These are phyloP conservation scores for Pleodorina starrii DNA, from an alignment of 139 green algal genomes.

Conservation along the genomic window DNA sequence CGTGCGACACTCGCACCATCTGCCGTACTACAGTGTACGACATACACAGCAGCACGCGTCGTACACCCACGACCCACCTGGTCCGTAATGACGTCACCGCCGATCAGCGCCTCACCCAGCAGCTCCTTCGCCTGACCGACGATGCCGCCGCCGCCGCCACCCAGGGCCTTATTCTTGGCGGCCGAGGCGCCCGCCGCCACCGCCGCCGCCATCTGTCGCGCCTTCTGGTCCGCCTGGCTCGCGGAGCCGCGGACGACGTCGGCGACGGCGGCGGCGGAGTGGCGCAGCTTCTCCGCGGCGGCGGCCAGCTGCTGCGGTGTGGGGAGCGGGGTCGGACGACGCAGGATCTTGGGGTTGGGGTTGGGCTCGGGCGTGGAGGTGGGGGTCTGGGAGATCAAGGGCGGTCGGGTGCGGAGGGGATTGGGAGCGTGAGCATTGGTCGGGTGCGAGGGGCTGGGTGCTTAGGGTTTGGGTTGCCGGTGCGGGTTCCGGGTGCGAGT, in stretches of 20 bases:
- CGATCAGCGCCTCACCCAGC: not conserved
- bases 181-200: not conserved
- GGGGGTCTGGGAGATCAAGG: too few relatives aligned
- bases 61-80: not conserved
- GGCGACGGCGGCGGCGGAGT: not conserved
- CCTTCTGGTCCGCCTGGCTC: not conserved
- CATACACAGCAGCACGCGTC: too few relatives aligned
- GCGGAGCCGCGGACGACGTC: not conserved
- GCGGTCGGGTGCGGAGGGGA: too few relatives aligned
- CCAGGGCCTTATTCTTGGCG: not conserved
- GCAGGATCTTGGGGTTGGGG: too few relatives aligned
- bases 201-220: not conserved
- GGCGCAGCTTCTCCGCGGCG: not conserved
- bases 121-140: not conserved
- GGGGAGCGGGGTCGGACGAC: too few relatives aligned
- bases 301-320: not conserved
- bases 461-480: too few relatives aligned
- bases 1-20: too few relatives aligned
- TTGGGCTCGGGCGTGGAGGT: too few relatives aligned
- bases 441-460: too few relatives aligned
- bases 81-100: not conserved
- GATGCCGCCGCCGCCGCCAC: not conserved
- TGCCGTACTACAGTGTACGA: too few relatives aligned
- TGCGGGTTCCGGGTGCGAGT: too few relatives aligned
- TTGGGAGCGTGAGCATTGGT: too few relatives aligned